phyloP scores from a whole-genome alignment of 345 rosid species.

The Eucalyptus cloeziana region DNA sequence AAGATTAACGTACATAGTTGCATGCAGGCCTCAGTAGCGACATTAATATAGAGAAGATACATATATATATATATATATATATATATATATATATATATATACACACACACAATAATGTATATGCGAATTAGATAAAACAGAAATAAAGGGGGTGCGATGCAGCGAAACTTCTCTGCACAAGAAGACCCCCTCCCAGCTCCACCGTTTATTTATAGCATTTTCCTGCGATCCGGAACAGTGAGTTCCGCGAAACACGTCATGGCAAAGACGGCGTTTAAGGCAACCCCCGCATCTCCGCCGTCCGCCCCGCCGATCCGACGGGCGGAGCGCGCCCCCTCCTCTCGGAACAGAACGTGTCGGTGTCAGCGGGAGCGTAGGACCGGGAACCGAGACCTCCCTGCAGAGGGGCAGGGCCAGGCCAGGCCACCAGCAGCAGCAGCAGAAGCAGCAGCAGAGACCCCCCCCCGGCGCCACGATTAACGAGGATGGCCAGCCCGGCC shows the following conservation, averaged over 20 bases:
- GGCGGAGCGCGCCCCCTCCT: neutral
- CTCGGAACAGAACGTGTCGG: constrained; percentile 37
- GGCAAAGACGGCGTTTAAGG: constrained; percentile 27
- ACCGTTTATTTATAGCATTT: constrained; percentile 1
- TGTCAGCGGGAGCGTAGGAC: constrained; percentile 47
- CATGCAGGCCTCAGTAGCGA: neutral
- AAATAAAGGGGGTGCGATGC: neutral
- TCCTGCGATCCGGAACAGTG: constrained; percentile 12
- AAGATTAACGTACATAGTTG: neutral
- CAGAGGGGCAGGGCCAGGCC: neutral
- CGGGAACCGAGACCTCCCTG: neutral
- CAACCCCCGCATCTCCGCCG: constrained; percentile 12
- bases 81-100: rapidly evolving
- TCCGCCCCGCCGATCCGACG: constrained; percentile 9
- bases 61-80: neutral
- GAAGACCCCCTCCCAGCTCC: neutral
- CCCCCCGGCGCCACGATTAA: neutral
- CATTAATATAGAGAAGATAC: neutral
- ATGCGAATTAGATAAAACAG: too few relatives aligned
- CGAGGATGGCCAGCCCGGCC: neutral
- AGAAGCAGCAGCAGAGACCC: too few relatives aligned
- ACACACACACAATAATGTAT: neutral
- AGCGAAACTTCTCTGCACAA: neutral
- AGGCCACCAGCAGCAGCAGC: neutral
- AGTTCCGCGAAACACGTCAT: constrained; percentile 28